Percentiles rank a stretch among this genome's conserved stretches.
Conservation (phyloP, 495 filamentous ascomycete species). For the Talaromyces trachyspermus region DNA sequence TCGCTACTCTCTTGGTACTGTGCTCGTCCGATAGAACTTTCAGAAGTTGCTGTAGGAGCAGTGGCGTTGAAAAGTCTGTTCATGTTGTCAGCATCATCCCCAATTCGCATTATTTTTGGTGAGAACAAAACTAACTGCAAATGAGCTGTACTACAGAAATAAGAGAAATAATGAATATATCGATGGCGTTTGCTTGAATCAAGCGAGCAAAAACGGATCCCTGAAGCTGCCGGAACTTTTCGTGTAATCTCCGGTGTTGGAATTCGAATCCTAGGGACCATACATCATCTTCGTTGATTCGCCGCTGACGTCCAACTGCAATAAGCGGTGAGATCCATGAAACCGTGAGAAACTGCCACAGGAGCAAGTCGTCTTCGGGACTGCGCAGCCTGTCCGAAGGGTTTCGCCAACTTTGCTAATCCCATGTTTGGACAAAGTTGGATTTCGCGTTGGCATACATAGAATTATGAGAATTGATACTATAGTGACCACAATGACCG, state of each 20-base stretch:
- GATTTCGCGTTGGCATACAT: slow-evolving; percentile 65
- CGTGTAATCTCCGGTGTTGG: slow-evolving; percentile 63
- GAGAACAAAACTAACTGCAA: slow-evolving; percentile 32
- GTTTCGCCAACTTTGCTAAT: slow-evolving; percentile 52
- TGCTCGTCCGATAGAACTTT: slow-evolving; percentile 52
- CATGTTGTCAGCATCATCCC: slow-evolving; percentile 11
- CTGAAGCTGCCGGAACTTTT: slow-evolving; percentile 61
- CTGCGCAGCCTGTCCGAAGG: slow-evolving; percentile 58
- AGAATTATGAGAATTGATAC: slow-evolving; percentile 46
- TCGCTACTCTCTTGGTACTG: slow-evolving; percentile 43
- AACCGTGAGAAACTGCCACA: slow-evolving; percentile 77
- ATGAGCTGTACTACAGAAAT: slow-evolving; percentile 55
- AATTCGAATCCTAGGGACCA: slow-evolving; percentile 71
- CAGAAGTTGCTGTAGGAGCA: slow-evolving; percentile 66
- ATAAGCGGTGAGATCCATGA: slow-evolving; percentile 79
- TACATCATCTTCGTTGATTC: slow-evolving; percentile 69
- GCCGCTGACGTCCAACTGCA: slow-evolving; percentile 47
- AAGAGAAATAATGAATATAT: slow-evolving; percentile 58
- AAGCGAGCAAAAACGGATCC: slow-evolving; percentile 65
- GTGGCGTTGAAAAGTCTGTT: slow-evolving; percentile 50
- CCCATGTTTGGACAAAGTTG: slow-evolving; percentile 44
- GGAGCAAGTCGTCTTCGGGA: slow-evolving; percentile 71
- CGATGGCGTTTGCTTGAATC: slow-evolving; percentile 63
- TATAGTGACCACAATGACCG: slow-evolving; percentile 36
- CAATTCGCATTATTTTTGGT: background rate